phyloP scores from a whole-genome alignment of 257 asterid genomes.

The Salvia rosmarinus region DNA sequence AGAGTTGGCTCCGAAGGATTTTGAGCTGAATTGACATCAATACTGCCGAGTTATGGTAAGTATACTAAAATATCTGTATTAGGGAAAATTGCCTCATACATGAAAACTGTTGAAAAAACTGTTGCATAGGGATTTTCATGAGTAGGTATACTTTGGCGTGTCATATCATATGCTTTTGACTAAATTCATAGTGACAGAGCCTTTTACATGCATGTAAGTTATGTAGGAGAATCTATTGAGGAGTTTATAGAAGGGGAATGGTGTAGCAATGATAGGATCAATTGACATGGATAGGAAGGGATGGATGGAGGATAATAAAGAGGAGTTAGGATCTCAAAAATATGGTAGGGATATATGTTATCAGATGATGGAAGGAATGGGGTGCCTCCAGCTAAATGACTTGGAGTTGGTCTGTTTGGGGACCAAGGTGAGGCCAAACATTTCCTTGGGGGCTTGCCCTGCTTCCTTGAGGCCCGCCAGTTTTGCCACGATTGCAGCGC shows the following conservation, averaged over 20 bases:
- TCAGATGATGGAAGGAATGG: slow-evolving; percentile 52
- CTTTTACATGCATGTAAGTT: not conserved
- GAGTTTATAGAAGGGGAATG: too few relatives aligned
- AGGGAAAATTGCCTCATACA: not conserved
- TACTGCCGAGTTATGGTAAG: too few relatives aligned
- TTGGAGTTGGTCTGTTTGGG: slow-evolving; percentile 45
- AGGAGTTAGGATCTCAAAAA: slow-evolving; percentile 29
- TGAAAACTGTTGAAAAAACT: not conserved
- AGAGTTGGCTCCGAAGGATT: too few relatives aligned
- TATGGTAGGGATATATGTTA: not conserved
- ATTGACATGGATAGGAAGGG: slow-evolving; percentile 7
- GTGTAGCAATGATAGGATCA: too few relatives aligned
- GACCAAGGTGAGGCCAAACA: slow-evolving; percentile 81
- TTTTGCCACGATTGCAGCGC: slow-evolving; percentile 74
- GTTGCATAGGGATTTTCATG: too few relatives aligned
- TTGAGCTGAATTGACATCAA: too few relatives aligned
- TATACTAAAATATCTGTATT: not conserved
- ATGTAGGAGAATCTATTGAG: too few relatives aligned
- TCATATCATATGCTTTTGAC: not conserved
- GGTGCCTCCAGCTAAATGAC: slow-evolving; percentile 63
- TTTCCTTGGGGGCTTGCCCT: slow-evolving; percentile 64
- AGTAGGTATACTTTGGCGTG: too few relatives aligned
- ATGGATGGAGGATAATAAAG: slow-evolving; percentile 27
- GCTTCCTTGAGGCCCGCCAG: slow-evolving; percentile 65
- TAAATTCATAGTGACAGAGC: not conserved